Percentiles rank a stretch among this genome's conserved stretches.
phyloP scores from a whole-genome alignment of 2,329 filamentous ascomycete genomes.

The Thermoascus crustaceus region DNA sequence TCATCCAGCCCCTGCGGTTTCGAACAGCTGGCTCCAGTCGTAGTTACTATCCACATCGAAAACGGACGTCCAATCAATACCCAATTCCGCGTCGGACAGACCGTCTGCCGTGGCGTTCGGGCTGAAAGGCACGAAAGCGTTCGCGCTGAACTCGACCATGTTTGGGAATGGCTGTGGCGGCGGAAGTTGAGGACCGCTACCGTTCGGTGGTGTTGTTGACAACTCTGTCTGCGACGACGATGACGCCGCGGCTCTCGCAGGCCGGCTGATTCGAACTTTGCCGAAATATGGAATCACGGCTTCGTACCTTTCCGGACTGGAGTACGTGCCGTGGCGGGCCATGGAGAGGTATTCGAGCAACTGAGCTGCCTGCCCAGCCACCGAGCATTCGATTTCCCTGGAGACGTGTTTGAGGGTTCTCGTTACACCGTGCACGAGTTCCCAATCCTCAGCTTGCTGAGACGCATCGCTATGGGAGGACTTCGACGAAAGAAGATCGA shows the following conservation, averaged over 20 bases:
- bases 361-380: not conserved
- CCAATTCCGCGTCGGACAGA: not conserved
- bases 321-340: not conserved
- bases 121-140: no score
- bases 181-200: not conserved
- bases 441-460: not conserved
- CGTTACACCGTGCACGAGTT: not conserved
- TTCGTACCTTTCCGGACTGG: not conserved
- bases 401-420: not conserved
- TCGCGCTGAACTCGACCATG: no score
- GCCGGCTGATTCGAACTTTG: conserved; percentile 1
- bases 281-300: conserved; percentile 3
- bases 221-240: no score
- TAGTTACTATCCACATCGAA: not conserved
- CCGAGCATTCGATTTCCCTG: not conserved
- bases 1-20: no score
- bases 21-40: conserved; percentile 3
- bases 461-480: not conserved
- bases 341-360: not conserved
- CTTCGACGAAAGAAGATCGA: conserved; percentile 1
- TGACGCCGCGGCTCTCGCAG: no score
- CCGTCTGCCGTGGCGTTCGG: no score
- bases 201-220: no score
- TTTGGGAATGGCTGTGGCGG: not conserved
- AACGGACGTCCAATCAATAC: not conserved